These are phyloP conservation scores for Ceratopteris richardii DNA, from an alignment of 75 land plant genomes.

Conservation along the genomic window DNA sequence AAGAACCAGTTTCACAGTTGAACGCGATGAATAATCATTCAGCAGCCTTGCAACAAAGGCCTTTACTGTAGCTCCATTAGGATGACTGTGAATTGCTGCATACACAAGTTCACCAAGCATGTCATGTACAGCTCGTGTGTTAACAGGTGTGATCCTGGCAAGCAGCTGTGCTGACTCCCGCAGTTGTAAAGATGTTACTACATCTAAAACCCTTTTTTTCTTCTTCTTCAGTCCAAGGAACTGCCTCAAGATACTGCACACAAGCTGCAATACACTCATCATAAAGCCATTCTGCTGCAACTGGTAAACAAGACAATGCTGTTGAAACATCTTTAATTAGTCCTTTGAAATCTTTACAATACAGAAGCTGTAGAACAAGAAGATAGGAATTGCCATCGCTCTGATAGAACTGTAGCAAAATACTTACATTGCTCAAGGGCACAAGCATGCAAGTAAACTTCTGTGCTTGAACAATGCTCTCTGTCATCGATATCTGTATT, in stretches of 20 bases:
- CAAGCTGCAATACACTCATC: too few relatives aligned
- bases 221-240: too few relatives aligned
- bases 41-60: conserved; percentile 73
- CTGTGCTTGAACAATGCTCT: conserved; percentile 33
- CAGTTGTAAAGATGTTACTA: conserved; percentile 41
- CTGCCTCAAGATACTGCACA: too few relatives aligned
- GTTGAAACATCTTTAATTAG: too few relatives aligned
- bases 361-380: conserved; percentile 52
- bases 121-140: conserved; percentile 42
- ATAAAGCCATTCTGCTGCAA: conserved; percentile 70
- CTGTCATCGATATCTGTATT: too few relatives aligned
- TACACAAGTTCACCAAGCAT: conserved; percentile 66
- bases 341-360: conserved; percentile 43
- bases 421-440: conserved; percentile 52
- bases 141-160: conserved; percentile 44
- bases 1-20: conserved; percentile 53
- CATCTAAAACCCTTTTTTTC: too few relatives aligned
- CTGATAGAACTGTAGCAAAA: conserved; percentile 68
- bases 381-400: conserved; percentile 58
- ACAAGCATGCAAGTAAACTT: too few relatives aligned
- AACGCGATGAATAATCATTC: conserved; percentile 61
- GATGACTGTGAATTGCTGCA: conserved; percentile 50
- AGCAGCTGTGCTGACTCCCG: conserved; percentile 64
- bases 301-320: conserved; percentile 55
- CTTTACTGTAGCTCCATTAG: conserved; percentile 60